Base-by-base conservation (phyloP, 2,329 filamentous ascomycete species). In the Penicillium nordicum region DNA sequence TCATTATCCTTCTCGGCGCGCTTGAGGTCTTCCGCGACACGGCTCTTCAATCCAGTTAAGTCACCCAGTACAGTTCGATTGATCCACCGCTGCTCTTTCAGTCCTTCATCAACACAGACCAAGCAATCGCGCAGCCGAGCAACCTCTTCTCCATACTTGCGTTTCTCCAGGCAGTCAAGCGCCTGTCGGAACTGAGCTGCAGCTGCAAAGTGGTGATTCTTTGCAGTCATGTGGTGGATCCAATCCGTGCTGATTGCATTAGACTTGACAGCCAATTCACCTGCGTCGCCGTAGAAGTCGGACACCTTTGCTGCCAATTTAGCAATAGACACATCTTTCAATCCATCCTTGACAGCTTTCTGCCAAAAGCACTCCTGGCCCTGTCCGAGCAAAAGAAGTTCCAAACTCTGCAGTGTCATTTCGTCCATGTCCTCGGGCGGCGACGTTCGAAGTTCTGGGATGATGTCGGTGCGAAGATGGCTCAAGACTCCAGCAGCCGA, bases 351-450 rank as follows among this genome's bases (percentile, higher is more conserved):
- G 57, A 96, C 92, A 0, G 94, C 93, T 72, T 96, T 97, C 65
- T 94, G 89, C 94, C 94, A 99, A 74, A 94, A 97, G 71, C 92
- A 97, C 76, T 99, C 94, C 70, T 99, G 94, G 29, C 89, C 92
- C 72, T 99, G 92, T 1, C 92, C 93, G 10, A 99, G 82, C 72
- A 96, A 85, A 30, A 99, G 81, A 71, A 93, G 85, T 64, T 89
- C 84, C 44, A 97, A 77, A 50, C 90, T 90, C 66, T 93, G 89
- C 46, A 99, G 80, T 0, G 92, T 97, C 68, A 89, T 84, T 49
- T 85, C 82, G 67, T 99, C 94, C 92, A 99, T 96, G 70, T 99
- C 94, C 70, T 97, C 94, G 1, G 94, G 92, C 0, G 92, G 90
- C 14, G 88, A 85, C 2, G 89, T 83, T 57, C 92, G 88, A 67